Base-by-base conservation (phyloP, 352 stramenopile species). In the Phytopythium kandeliae region DNA sequence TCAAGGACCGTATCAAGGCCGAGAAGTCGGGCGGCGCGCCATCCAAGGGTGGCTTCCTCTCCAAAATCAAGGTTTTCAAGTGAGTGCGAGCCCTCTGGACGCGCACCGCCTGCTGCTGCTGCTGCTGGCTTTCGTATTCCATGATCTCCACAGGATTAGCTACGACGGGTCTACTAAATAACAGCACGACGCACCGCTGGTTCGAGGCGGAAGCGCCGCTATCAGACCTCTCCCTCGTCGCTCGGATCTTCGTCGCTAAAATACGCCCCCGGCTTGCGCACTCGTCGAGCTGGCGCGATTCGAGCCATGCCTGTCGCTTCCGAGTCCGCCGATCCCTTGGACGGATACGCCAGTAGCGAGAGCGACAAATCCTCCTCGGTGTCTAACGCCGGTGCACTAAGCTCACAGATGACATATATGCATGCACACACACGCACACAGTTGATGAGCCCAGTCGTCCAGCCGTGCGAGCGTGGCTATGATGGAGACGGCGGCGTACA, bases 161-260 rank as follows among this genome's bases (percentile, higher is more conserved):
- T 15, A 15, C 31, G 15, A 16, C 31, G 31, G 31, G 15, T 35
- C 31, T 35, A 35, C 31, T 35, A 35, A 35, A 35, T 35, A 13
- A 35, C 31, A 35, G 11, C 31, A 15, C 31, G 7, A 35, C n/a
- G n/a, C n/a, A n/a, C n/a, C n/a, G n/a, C n/a, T n/a, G n/a, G n/a
- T n/a, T n/a, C n/a, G n/a, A n/a, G n/a, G n/a, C n/a, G n/a, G n/a
- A n/a, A n/a, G n/a, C n/a, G n/a, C n/a, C n/a, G n/a, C n/a, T n/a
- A n/a, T n/a, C n/a, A n/a, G n/a, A n/a, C n/a, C 19, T 68, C 51
- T 8, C 82, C 74, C 4, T 69, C 63, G 40, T 87, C 80, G 49
- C 75, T 89, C 10, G 73, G 75, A 28, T 86, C 80, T 48, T 92
- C 80, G 51, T 91, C 80, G 35, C 80, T 92, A 33, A 92, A 92